Evolutionary conservation across 129 eudicot species (phyloP).

Genomic region (Pittosporum tobira): DNA sequence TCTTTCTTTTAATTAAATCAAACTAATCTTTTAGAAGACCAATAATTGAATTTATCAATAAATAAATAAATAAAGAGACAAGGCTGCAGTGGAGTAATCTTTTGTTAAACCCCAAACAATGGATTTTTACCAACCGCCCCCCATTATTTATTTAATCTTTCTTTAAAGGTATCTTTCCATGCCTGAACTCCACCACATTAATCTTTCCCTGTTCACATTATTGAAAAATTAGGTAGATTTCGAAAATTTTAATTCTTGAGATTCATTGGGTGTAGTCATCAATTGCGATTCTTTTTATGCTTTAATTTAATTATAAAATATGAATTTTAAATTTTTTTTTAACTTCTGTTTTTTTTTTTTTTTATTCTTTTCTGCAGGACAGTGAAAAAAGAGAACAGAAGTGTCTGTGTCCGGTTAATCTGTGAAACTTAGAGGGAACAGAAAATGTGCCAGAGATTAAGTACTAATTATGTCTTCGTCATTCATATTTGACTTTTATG

Average conservation of each 20-base stretch:
- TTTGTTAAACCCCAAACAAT: constrained; percentile 21
- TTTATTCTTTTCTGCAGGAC: neutral
- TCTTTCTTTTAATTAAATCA: constrained; percentile 29
- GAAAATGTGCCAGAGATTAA: constrained; percentile 23
- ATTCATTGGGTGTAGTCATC: constrained; percentile 44
- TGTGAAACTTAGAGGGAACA: constrained; percentile 22
- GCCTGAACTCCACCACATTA: constrained; percentile 21
- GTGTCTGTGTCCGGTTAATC: constrained; percentile 27
- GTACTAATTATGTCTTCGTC: constrained; percentile 22
- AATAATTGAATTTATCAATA: constrained; percentile 29
- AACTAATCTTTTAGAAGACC: constrained; percentile 18
- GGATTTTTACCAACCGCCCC: constrained; percentile 24
- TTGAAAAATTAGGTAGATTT: neutral
- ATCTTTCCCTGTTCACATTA: constrained; percentile 13
- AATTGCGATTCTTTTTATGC: constrained; percentile 29
- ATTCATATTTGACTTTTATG: constrained; percentile 26
- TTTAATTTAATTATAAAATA: neutral
- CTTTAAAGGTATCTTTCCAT: constrained; percentile 18
- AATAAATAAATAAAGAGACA: constrained; percentile 20
- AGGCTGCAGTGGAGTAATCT: constrained; percentile 21
- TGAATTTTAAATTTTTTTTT: neutral
- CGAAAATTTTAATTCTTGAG: constrained; percentile 3
- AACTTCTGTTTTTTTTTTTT: neutral
- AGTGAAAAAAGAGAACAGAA: constrained; percentile 23
- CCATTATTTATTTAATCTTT: constrained; percentile 14